Evolutionary conservation across 129 eudicot genomes (phyloP).

Genomic region (Flaveria bidentis): DNA sequence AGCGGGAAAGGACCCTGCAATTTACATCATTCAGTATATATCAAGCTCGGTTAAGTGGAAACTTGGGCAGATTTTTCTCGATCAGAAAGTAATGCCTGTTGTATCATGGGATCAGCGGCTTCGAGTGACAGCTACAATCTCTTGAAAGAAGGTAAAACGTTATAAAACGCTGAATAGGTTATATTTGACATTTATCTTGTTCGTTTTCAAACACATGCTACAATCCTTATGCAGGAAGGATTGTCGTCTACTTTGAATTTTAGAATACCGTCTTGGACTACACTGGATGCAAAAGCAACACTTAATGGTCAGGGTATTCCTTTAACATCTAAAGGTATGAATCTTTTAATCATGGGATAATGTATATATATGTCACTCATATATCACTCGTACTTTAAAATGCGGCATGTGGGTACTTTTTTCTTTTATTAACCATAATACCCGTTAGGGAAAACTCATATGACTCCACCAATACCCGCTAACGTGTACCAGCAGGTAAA

Average conservation of each 20-base stretch:
- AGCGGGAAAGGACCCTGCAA: constrained; percentile 51
- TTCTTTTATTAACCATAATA: not conserved
- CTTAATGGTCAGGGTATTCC: constrained; percentile 48
- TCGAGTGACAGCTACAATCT: constrained; percentile 43
- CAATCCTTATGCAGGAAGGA: constrained; percentile 37
- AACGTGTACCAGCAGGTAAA: not conserved
- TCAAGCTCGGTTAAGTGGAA: constrained; percentile 78
- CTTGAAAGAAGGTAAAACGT: constrained; percentile 49
- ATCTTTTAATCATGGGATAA: not conserved
- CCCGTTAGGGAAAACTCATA: not conserved
- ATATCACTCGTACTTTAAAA: not conserved
- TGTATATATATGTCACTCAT: not conserved
- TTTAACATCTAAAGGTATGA: constrained; percentile 60
- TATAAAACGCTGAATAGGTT: not conserved
- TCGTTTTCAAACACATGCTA: not conserved
- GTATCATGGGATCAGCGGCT: constrained; percentile 73
- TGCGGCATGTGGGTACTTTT: not conserved
- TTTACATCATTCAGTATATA: constrained; percentile 77
- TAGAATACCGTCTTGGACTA: constrained; percentile 73
- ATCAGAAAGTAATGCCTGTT: constrained; percentile 57
- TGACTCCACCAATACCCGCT: not conserved
- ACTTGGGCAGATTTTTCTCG: constrained; percentile 46
- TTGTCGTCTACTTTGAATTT: constrained; percentile 53
- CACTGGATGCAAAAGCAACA: constrained; percentile 46
- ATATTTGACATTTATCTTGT: not conserved